A percentile compares a stretch with the other conserved stretches of the same genome.
Evolutionary conservation across 306 rosid species (phyloP).

Genomic region (Trichosanthes truncata): DNA sequence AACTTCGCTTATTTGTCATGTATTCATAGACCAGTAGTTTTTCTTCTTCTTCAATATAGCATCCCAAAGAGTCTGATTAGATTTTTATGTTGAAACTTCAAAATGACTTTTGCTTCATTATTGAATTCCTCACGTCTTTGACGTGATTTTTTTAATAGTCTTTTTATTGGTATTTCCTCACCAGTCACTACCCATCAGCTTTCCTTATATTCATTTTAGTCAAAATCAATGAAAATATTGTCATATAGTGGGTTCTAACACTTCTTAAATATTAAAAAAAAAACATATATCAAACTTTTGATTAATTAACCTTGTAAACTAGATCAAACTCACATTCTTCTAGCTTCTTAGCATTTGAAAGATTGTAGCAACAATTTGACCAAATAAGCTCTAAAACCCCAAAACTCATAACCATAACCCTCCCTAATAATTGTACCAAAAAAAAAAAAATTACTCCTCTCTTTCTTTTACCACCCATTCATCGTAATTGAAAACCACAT

Average conservation of each 20-base stretch:
- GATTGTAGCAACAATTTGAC: too few species aligned
- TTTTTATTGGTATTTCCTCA: conserved; percentile 30
- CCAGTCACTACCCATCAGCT: neutral
- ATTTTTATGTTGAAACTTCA: conserved; percentile 38
- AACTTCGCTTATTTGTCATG: conserved; percentile 19
- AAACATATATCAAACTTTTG: neutral
- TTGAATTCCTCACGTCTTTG: conserved; percentile 38
- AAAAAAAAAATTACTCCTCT: too few species aligned
- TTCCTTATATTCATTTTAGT: conserved; percentile 11
- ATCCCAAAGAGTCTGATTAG: conserved; percentile 37
- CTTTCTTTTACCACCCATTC: too few species aligned
- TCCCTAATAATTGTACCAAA: too few species aligned
- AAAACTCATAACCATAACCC: too few species aligned
- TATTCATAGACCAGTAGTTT: conserved; percentile 37
- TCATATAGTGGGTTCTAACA: neutral
- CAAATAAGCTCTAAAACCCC: too few species aligned
- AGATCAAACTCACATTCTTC: conserved; percentile 43
- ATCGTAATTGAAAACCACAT: too few species aligned
- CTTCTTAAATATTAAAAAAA: neutral
- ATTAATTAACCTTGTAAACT: conserved; percentile 31
- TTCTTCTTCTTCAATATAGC: conserved; percentile 29
- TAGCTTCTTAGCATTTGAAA: too few species aligned
- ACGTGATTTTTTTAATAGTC: conserved; percentile 20
- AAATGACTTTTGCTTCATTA: conserved; percentile 32
- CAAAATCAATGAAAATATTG: neutral